Conservation (phyloP, 176 grass and related monocot species). For the Ananas comosus region DNA sequence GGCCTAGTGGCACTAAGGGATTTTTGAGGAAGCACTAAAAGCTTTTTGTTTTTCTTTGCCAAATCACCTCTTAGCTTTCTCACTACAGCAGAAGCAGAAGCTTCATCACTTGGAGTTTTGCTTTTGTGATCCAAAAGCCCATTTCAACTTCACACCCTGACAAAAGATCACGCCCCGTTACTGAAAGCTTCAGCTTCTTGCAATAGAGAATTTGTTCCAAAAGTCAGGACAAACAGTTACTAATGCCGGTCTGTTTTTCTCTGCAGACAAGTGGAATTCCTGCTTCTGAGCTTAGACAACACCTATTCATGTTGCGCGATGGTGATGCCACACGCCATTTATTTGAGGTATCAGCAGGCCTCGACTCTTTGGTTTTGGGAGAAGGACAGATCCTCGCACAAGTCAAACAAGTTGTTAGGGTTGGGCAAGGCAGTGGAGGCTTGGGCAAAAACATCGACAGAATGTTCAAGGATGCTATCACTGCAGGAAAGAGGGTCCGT, state of each 20-base stretch:
- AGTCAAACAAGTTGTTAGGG: constrained; percentile 86
- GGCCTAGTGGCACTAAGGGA: background rate
- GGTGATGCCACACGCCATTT: constrained; percentile 69
- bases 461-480: constrained; percentile 97
- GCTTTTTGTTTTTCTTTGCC: too few relatives aligned
- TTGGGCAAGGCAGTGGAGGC: constrained; percentile 64
- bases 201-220: background rate
- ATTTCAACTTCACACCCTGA: too few relatives aligned
- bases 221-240: background rate
- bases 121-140: too few relatives aligned
- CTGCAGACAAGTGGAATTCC: constrained; percentile 78
- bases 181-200: too few relatives aligned
- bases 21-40: too few relatives aligned
- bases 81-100: too few relatives aligned
- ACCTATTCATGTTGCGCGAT: constrained; percentile 77
- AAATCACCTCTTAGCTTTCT: too few relatives aligned
- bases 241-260: constrained; percentile 12
- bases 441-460: constrained; percentile 88
- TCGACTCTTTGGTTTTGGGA: constrained; percentile 78
- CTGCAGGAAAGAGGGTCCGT: constrained; percentile 76
- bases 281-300: constrained; percentile 62
- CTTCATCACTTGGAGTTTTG: too few relatives aligned
- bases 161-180: too few relatives aligned
- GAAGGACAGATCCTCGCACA: constrained; percentile 87
- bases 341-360: constrained; percentile 79